Percentiles rank a stretch among this genome's conserved stretches.
Conservation (phyloP, 169 alveolate genomes). For the Neospora caninum region DNA sequence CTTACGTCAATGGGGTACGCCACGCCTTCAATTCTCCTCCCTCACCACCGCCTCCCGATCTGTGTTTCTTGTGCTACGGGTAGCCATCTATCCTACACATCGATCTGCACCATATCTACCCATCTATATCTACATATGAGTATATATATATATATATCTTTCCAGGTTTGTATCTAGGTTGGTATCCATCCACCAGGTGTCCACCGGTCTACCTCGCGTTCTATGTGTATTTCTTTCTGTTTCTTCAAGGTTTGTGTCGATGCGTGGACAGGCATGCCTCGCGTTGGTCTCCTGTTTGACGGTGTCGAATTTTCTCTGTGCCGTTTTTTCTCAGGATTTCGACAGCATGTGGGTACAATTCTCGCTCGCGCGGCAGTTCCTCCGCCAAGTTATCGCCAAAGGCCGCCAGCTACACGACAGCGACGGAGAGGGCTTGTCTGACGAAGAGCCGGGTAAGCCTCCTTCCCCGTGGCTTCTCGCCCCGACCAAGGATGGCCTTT, state of each 20-base stretch:
- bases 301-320: neutral
- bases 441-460: slow-evolving; percentile 68
- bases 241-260: neutral
- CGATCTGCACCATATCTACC: neutral
- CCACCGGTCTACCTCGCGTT: too few relatives aligned
- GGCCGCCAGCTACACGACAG: slow-evolving; percentile 73
- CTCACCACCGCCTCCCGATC: neutral
- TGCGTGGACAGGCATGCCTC: neutral
- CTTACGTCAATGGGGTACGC: slow-evolving; percentile 63
- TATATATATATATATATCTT: neutral
- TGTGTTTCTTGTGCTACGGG: too few relatives aligned
- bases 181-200: neutral
- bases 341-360: slow-evolving; percentile 62
- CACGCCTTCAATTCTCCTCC: neutral
- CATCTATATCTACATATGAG: neutral
- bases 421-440: slow-evolving; percentile 72
- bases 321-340: slow-evolving; percentile 44
- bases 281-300: neutral
- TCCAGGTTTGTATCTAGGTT: neutral
- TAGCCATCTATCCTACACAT: neutral
- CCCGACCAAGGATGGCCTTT: too few relatives aligned
- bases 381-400: slow-evolving; percentile 67
- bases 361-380: slow-evolving; percentile 56
- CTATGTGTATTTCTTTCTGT: neutral
- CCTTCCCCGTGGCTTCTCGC: too few relatives aligned